Evolutionary conservation across 2,329 filamentous ascomycete genomes (phyloP), one percentile per base, ranked within the genome.

Genomic region (Fusarium foetens): DNA sequence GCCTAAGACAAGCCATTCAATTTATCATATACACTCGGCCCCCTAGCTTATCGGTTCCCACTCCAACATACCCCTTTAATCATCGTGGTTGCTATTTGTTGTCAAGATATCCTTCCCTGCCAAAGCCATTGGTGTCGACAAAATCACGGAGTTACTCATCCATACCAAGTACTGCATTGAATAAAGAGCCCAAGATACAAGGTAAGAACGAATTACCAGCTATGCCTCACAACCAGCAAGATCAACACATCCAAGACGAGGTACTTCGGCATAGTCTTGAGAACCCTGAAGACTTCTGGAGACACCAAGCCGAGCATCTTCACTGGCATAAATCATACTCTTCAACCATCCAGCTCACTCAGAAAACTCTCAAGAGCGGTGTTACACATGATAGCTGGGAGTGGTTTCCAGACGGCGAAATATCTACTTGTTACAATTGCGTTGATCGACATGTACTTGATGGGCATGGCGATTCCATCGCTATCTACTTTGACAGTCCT

Each of bases 361-460:
- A 86, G 52, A 95, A 93, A 81, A 89, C 84, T 12, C 84, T 96
- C 8, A 81, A 85, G 58, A 88, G 83, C 71, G 91, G 90, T 62
- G 82, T 85, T n/a, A 84, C 85, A 21, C 91, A 97, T 79, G 87
- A 90, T 45, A 90, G 92, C 78, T 98, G 95, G 94, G 89, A 90
- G 70, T 98, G 95, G 95, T 98, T 97, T 75, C 89, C 93, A 0
- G 93, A 90, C 70, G 95, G 95, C 70, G 91, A 96, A 83, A 93
- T 98, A 75, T 96, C 93, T 42, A 97, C 94, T 0, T 94, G 93
- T 74, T 97, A 94, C 85, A 98, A 98, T 80, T 97, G 94, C 79
- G 85, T 98, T 19, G 94, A 97, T 81, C 88, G 95, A 19, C 95
- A 98, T 82, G 94, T 98, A n/a, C 83, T 88, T 39, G 89, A 89